Conservation (phyloP, 2,329 filamentous ascomycete genomes). For the Talaromyces sp. region DNA sequence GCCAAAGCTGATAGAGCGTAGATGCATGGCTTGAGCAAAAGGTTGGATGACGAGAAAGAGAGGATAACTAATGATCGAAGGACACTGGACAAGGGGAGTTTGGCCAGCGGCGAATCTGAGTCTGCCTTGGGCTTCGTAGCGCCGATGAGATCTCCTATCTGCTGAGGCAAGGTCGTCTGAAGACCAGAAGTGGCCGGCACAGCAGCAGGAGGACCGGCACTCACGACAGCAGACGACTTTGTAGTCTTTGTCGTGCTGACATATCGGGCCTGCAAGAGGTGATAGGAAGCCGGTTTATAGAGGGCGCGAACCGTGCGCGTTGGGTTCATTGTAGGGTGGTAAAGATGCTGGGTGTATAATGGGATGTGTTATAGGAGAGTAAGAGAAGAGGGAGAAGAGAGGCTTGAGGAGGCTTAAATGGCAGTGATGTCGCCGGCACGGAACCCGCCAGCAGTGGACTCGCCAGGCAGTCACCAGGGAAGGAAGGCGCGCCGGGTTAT, state of each 20-base stretch:
- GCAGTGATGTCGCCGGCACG: not conserved
- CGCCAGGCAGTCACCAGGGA: not conserved
- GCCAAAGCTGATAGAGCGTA: conserved; percentile 57
- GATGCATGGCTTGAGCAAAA: conserved; percentile 67
- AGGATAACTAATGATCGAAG: conserved; percentile 31
- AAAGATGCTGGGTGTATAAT: not conserved
- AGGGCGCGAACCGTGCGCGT: conserved; percentile 3
- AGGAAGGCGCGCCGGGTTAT: not conserved
- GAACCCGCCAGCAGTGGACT: not conserved
- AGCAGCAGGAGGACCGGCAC: not conserved
- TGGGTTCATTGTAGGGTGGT: conserved; percentile 2
- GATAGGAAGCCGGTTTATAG: not conserved
- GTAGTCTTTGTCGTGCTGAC: conserved; percentile 10
- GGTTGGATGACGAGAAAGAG: conserved; percentile 30
- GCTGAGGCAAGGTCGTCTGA: not conserved
- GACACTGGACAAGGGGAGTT: conserved; percentile 32
- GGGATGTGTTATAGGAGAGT: not conserved
- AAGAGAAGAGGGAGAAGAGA: not conserved
- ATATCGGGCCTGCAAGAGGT: not conserved
- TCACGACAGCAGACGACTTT: conserved; percentile 6
- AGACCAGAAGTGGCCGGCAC: not conserved
- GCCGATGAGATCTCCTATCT: not conserved
- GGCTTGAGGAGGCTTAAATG: not conserved
- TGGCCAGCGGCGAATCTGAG: conserved; percentile 27
- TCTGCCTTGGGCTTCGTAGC: not conserved